Base-by-base conservation (phyloP, 108 stramenopile genomes). In the Nitzschia putrida region DNA sequence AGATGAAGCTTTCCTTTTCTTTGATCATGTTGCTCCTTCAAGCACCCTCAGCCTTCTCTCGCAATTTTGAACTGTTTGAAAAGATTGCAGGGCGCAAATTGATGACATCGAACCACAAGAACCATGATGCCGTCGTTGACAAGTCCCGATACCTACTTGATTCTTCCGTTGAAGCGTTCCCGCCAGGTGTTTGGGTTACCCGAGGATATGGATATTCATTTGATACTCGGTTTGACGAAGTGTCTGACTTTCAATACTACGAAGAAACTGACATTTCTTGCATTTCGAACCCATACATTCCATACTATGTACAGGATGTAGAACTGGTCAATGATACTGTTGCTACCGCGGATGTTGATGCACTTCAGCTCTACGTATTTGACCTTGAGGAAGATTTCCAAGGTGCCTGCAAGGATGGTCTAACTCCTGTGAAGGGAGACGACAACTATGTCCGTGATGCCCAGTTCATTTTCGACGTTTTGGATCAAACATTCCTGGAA, bases 401-500 rank as follows among this genome's bases (percentile, higher is more conserved):
- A 49, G 14, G n/a, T 4, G 47, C n/a, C 14, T 49, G 47, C 18
- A 16, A 49, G 18, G 6, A 49, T 49, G 47, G 47, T 3, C 47
- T 18, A 49, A 49, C 47, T 18, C 18, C 18, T 2, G 18, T 49
- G n/a, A 49, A 49, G 47, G 47, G 47, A 6, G 47, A 65, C 24
- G 64, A 51, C 16, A 18, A 51, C 21, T 65, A 51, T 38, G 49
- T 24, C 12, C 34, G 25, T 16, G 23, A 65, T 47, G 21, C 16
- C 0, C 24, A 53, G 14, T 20, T 23, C 24, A 24, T 26, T 12
- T 65, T 65, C 21, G 64, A 65, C 51, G 51, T 51, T 51, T 26
- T 65, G 49, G 49, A 14, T 7, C 40, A 39, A 43, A 61, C 38
- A 21, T 61, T 61, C 39, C 18, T 20, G 18, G 60, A 61, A 7